Conservation (phyloP, 257 asterid species). For the Voacanga thouarsii region DNA sequence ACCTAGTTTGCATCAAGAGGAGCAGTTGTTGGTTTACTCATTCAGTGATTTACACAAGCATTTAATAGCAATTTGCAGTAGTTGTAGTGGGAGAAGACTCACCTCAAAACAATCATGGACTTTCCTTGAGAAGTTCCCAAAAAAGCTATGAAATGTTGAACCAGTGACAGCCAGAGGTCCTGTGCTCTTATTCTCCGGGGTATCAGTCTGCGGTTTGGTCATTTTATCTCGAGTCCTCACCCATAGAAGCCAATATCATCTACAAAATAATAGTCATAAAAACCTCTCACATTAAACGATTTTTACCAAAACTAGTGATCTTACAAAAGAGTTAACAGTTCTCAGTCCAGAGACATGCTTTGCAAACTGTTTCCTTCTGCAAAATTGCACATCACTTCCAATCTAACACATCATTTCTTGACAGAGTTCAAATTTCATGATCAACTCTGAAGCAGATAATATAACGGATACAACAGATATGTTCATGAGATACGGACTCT, state of each 20-base stretch:
- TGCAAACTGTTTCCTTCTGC: background rate
- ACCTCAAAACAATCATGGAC: conserved; percentile 26
- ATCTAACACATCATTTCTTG: background rate
- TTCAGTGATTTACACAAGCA: background rate
- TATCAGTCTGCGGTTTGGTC: conserved; percentile 10
- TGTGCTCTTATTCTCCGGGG: background rate
- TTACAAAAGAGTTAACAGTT: background rate
- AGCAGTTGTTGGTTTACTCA: background rate
- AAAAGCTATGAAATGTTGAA: conserved; percentile 9
- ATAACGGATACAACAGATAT: background rate
- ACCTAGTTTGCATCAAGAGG: conserved; percentile 32
- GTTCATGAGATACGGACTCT: background rate
- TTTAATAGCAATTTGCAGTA: background rate
- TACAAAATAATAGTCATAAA: background rate
- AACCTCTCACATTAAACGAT: background rate
- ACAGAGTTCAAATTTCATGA: background rate
- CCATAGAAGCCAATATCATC: conserved; percentile 2
- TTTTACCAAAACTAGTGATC: background rate
- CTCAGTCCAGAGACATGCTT: background rate
- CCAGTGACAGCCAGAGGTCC: background rate
- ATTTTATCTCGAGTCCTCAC: background rate
- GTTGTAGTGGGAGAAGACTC: background rate
- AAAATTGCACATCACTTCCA: background rate
- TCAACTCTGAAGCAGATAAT: background rate
- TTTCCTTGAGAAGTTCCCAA: conserved; percentile 20